phyloP scores from a whole-genome alignment of 164 flowering plant genomes.

The Stephania cephalantha region DNA sequence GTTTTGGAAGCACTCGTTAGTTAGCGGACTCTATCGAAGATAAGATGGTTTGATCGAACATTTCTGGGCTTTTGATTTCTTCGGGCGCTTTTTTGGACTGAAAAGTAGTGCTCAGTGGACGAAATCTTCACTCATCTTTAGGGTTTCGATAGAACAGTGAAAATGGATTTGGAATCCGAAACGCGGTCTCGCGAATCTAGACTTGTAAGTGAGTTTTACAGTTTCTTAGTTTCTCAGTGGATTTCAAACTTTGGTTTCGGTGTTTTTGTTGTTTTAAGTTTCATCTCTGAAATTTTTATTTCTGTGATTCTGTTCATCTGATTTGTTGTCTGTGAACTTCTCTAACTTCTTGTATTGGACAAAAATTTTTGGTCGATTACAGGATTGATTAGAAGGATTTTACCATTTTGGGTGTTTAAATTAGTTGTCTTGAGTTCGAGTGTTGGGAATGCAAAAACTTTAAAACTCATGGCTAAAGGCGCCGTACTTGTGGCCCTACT shows the following conservation, averaged over 20 bases:
- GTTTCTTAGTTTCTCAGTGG: neutral
- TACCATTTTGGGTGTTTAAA: no score
- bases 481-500: no score
- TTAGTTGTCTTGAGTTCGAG: no score
- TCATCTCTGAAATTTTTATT: neutral
- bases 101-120: neutral
- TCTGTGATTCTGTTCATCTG: no score
- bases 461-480: no score
- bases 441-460: no score
- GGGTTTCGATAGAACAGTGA: neutral
- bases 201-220: slow-evolving; percentile 10
- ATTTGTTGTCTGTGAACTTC: no score
- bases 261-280: neutral
- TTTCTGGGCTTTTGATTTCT: neutral
- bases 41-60: neutral
- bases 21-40: neutral
- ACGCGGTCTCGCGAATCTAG: slow-evolving; percentile 8
- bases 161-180: slow-evolving; percentile 21
- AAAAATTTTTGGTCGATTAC: neutral
- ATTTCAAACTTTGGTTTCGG: neutral
- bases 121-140: neutral
- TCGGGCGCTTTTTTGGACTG: neutral
- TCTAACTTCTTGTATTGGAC: no score
- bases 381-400: neutral
- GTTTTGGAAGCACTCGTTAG: no score